Percentiles rank a stretch among this genome's conserved stretches.
Evolutionary conservation across 345 rosid genomes (phyloP).

Genomic region (Eucalyptus microcorys): DNA sequence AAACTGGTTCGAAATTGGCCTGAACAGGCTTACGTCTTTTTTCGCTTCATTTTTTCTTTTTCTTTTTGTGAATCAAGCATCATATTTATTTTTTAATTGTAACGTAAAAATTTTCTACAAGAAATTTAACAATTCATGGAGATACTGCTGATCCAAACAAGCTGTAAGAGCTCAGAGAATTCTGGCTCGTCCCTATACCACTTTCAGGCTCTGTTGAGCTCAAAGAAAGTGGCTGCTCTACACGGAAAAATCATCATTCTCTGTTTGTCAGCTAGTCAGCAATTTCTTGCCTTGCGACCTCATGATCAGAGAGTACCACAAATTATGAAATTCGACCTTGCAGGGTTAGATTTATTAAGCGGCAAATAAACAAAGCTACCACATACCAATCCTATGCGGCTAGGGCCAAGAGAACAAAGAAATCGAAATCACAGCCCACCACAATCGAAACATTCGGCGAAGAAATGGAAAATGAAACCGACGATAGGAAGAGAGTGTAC

Average conservation of each 20-base stretch:
- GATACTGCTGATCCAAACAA: neutral
- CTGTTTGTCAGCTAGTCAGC: neutral
- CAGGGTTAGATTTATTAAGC: neutral
- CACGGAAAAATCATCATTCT: neutral
- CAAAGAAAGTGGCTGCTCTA: neutral
- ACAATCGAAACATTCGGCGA: neutral
- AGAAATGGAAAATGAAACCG: neutral
- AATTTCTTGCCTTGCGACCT: neutral
- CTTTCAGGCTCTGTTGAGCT: neutral
- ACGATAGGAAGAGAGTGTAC: neutral
- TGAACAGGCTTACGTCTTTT: neutral
- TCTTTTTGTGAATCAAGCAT: neutral
- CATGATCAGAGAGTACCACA: neutral
- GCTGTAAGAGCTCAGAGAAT: neutral
- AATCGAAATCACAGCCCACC: neutral
- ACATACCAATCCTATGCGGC: neutral
- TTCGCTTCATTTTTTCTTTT: neutral
- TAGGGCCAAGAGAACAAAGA: neutral
- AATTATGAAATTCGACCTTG: neutral
- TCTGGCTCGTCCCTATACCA: neutral
- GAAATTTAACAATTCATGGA: neutral
- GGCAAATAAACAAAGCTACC: neutral
- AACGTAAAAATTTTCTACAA: neutral
- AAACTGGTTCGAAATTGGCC: neutral
- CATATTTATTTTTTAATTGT: neutral